A percentile compares a stretch with the other conserved stretches of the same genome.
phyloP scores from a whole-genome alignment of 192 early-diverging fungal species.

The Backusella mclennaniae region DNA sequence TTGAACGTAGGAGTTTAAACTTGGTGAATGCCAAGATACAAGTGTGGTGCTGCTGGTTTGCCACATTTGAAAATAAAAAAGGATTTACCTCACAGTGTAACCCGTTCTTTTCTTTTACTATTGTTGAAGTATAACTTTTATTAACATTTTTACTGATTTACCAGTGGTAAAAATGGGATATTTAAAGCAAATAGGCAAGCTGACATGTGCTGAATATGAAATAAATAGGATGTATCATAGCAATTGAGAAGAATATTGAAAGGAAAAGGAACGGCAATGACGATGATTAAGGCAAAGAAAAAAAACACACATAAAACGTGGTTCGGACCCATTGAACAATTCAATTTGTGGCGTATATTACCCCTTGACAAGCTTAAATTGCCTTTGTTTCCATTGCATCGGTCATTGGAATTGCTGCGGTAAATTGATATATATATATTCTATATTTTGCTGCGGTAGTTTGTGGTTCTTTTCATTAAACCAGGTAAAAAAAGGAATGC shows the following conservation, averaged over 20 bases:
- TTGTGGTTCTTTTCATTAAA: not conserved
- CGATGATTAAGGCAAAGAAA: not conserved
- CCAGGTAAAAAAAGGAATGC: too few relatives aligned
- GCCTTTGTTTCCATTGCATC: not conserved
- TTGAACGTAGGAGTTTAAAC: not conserved
- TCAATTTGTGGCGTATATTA: not conserved
- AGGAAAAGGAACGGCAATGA: not conserved
- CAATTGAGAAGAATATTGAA: not conserved
- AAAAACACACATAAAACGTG: not conserved
- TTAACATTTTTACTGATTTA: not conserved
- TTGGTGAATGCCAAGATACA: not conserved
- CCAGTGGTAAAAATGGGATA: not conserved
- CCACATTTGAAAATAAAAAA: not conserved
- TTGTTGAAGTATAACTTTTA: not conserved
- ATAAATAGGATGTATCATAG: not conserved
- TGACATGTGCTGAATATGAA: not conserved
- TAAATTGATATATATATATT: not conserved
- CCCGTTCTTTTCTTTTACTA: not conserved
- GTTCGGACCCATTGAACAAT: too few relatives aligned
- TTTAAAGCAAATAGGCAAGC: not conserved
- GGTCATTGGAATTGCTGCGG: not conserved
- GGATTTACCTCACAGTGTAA: not conserved
- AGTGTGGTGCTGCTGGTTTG: not conserved
- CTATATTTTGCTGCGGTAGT: not conserved
- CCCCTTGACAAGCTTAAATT: not conserved